Base-by-base conservation (phyloP, 345 rosid genomes). In the Geranium brycei region DNA sequence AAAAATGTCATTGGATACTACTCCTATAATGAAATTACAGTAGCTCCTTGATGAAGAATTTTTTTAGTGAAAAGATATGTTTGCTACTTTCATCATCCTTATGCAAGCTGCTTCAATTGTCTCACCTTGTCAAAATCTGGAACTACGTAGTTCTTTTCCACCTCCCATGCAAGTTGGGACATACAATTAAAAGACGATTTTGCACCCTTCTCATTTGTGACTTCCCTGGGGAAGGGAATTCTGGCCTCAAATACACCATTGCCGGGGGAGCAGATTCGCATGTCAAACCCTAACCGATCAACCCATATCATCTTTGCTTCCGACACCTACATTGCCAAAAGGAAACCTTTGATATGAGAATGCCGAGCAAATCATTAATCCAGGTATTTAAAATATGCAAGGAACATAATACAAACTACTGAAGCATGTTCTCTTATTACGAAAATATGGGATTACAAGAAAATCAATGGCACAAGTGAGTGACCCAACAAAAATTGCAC, bases 111-210 rank as follows among this genome's bases (percentile, higher is more conserved):
- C 76, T 85, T 91, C 69, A 87, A 66, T 51, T 80, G 81, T 67
- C 77, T 84, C 57, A 85, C 96, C 81, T 85, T 91, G 71, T 77
- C 14, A 67, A 87, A 82, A 59, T 81, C 81, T 0, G 81, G 76
- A 1, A 67, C 68, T 17, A 73, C 74, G 70, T 77, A 82, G 68
- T 83, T 81, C 71, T 85, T 91, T 76, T 89, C 98, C 58, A 87
- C 87, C 79, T 91, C 98, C 98, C 98, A 89, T 31, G 96, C 98
- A 12, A 79, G 79, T 64, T 91, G 95, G 30, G 98, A 89, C 98
- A 91, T 87, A 58, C 98, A 75, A 75, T 91, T 91, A 61, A 89
- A 84, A 7, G 95, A 87, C 31, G 98, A 91, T 73, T 84, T 91
- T 16, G 89, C 95, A 60, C 98, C 91, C 69, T 91, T 91, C 71